Evolutionary conservation across 768 basidiomycete genomes (phyloP).

Genomic region (Suillus sp.): DNA sequence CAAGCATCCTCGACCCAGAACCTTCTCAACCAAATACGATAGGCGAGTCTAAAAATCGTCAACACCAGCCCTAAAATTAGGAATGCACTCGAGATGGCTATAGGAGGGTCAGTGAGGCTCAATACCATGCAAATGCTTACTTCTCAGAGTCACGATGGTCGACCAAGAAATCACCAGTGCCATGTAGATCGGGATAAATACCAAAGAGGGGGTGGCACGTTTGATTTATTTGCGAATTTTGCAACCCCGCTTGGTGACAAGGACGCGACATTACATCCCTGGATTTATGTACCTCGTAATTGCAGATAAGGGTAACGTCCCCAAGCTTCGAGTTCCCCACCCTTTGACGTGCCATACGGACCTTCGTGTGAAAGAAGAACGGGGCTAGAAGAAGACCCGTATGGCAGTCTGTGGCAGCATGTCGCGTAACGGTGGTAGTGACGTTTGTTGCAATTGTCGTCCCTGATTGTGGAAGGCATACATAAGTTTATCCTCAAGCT

Average conservation of each 20-base stretch:
- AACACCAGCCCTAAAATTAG: conserved; percentile 13
- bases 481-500: background rate
- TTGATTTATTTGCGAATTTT: background rate
- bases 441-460: background rate
- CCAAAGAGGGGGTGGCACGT: background rate
- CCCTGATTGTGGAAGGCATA: background rate
- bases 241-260: background rate
- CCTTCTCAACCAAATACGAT: conserved; percentile 22
- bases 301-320: background rate
- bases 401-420: background rate
- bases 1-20: conserved; percentile 27
- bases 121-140: background rate
- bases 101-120: background rate
- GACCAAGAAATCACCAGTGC: background rate
- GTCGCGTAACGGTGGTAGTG: background rate
- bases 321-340: background rate
- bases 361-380: background rate
- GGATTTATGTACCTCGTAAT: background rate
- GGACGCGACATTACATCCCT: background rate
- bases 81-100: conserved; percentile 18
- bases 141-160: background rate
- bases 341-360: background rate
- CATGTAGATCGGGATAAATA: background rate
- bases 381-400: background rate
- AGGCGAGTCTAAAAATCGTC: conserved; percentile 22